Evolutionary conservation across 495 filamentous ascomycete genomes (phyloP).

Genomic region (Neurospora sp.): DNA sequence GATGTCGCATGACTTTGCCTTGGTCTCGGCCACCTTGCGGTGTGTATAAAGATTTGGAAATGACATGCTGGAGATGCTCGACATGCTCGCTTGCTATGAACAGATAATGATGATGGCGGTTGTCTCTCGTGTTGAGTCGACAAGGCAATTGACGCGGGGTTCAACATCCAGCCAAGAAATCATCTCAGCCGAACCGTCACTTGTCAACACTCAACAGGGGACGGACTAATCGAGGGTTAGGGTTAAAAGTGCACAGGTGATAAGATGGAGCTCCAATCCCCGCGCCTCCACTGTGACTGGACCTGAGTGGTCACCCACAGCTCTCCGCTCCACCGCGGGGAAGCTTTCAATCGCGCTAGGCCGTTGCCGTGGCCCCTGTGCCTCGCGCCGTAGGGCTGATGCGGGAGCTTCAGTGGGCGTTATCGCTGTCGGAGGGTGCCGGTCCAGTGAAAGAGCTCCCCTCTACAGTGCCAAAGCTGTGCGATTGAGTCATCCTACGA

Average conservation of each 20-base stretch:
- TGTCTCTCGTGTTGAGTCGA: background rate
- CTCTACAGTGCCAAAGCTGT: too few relatives aligned
- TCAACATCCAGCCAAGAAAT: background rate
- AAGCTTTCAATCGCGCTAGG: background rate
- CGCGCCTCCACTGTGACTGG: background rate
- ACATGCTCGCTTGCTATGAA: background rate
- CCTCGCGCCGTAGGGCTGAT: background rate
- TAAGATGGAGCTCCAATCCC: background rate
- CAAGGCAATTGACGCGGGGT: background rate
- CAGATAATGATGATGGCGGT: background rate
- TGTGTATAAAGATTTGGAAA: slow-evolving; percentile 79
- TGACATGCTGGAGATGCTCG: slow-evolving; percentile 23
- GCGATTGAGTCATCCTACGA: background rate
- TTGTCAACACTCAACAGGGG: background rate
- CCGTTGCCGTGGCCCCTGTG: background rate
- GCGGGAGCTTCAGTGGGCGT: background rate
- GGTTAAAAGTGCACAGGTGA: background rate
- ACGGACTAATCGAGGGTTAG: background rate
- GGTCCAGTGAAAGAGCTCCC: background rate
- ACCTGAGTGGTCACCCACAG: background rate
- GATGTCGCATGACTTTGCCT: slow-evolving; percentile 73
- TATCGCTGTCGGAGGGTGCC: background rate
- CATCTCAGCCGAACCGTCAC: background rate
- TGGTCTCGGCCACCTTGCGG: slow-evolving; percentile 77
- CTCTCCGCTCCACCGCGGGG: background rate